Evolutionary conservation across 768 basidiomycete genomes (phyloP), one percentile per base, ranked within the genome.

Genomic region (Suillus tomentosus): DNA sequence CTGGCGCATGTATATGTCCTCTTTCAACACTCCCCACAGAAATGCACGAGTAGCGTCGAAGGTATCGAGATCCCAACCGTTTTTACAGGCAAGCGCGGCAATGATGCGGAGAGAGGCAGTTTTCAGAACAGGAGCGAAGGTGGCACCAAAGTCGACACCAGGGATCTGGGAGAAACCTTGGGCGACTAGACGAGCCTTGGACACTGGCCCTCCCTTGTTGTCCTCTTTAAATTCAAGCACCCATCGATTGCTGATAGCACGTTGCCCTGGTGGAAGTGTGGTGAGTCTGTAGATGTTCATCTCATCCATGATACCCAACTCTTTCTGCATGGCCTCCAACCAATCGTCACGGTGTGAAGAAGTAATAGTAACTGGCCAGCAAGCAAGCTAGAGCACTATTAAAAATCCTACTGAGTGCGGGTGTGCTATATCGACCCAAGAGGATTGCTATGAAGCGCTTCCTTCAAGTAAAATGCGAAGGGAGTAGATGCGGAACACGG

Each of bases 41-140:
- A 77, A 84, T 0, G 78, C 79, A 0, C 71, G 71, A 22, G 77
- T 79, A n/a, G 85, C 76, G 65, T 86, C 80, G 8, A 83, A 69
- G 56, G 73, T 72, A n/a, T 79, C 67, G 6, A 84, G 53, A 6
- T 82, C 70, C 64, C 77, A 77, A 34, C 75, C 65, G 9, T 76
- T 53, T 1, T 57, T 53, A 0, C 59, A 61, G 0, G 56, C 24
- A 1, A 66, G 11, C 0, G 40, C 51, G 0, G 56, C 0, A 22
- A 61, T 62, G 27, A 63, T 22, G 17, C 31, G 14, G 6, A 66
- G 48, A 6, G 66, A 67, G 0, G 66, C 15, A 0, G 65, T 67
- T n/a, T n/a, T n/a, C n/a, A n/a, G n/a, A n/a, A n/a, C n/a, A n/a
- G n/a, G n/a, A n/a, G n/a, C n/a, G n/a, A n/a, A n/a, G n/a, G n/a